Evolutionary conservation across 2,329 filamentous ascomycete genomes (phyloP).

Genomic region (Trichoderma brevicompactum): DNA sequence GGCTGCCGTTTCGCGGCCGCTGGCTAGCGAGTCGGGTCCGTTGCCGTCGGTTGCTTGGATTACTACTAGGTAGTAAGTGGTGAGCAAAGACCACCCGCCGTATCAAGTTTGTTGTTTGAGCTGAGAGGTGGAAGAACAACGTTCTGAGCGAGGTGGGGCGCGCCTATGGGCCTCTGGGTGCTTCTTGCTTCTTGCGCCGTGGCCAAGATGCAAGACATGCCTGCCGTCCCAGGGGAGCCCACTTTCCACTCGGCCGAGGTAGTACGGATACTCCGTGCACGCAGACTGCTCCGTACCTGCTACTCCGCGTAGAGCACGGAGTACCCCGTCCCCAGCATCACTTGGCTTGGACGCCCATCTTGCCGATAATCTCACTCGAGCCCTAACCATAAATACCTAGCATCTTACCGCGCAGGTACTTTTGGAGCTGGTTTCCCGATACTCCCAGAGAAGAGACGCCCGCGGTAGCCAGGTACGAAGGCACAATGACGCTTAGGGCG

Average conservation of each 20-base stretch:
- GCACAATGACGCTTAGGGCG: conserved; percentile 10
- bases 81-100: not conserved
- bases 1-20: conserved; percentile 1
- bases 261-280: not conserved
- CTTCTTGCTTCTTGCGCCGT: not conserved
- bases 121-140: conserved; percentile 15
- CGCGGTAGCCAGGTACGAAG: conserved; percentile 1
- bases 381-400: not conserved
- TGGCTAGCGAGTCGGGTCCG: conserved; percentile 22
- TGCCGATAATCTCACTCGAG: conserved; percentile 10
- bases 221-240: conserved; percentile 15
- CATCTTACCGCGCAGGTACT: not conserved
- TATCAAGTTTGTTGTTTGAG: not conserved
- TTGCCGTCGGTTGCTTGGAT: conserved; percentile 15
- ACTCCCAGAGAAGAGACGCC: not conserved
- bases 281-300: not conserved
- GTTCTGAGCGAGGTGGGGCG: conserved; percentile 13
- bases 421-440: conserved; percentile 11
- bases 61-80: too few species aligned
- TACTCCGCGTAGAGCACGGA: not conserved
- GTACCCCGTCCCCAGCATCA: not conserved
- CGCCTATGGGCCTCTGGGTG: not conserved
- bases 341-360: not conserved
- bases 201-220: conserved; percentile 24
- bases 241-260: conserved; percentile 22